Evolutionary conservation across 2,329 filamentous ascomycete species (phyloP).

Genomic region (Penicillium palitans): DNA sequence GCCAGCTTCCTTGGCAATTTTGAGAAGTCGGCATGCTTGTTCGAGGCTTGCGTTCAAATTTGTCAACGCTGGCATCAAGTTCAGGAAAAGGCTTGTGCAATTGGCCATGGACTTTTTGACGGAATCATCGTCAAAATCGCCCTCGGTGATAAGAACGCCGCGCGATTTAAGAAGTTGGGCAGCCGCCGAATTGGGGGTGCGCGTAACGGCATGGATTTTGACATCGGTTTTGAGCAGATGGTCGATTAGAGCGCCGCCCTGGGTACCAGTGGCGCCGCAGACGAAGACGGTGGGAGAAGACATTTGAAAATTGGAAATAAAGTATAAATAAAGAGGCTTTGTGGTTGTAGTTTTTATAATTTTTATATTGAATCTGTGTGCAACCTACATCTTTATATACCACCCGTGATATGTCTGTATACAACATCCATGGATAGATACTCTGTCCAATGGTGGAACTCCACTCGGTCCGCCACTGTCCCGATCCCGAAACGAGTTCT

Average conservation of each 20-base stretch:
- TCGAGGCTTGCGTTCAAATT: slow-evolving; percentile 22
- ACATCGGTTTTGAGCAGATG: slow-evolving; percentile 30
- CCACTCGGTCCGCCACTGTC: not conserved
- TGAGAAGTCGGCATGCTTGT: slow-evolving; percentile 30
- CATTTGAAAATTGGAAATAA: slow-evolving; percentile 11
- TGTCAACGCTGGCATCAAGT: slow-evolving; percentile 20
- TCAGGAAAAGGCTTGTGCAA: slow-evolving; percentile 34
- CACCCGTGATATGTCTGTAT: not conserved
- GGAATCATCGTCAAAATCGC: slow-evolving; percentile 31
- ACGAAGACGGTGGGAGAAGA: slow-evolving; percentile 26
- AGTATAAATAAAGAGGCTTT: not conserved
- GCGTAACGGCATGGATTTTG: slow-evolving; percentile 35
- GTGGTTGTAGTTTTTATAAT: not conserved
- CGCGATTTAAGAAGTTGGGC: slow-evolving; percentile 28
- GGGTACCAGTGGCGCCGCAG: slow-evolving; percentile 35
- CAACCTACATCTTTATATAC: not conserved
- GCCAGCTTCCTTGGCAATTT: slow-evolving; percentile 30
- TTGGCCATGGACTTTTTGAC: slow-evolving; percentile 30
- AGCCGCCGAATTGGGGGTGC: slow-evolving; percentile 25
- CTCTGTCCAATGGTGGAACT: not conserved
- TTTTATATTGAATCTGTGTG: not conserved
- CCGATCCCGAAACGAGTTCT: not conserved
- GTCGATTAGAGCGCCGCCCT: slow-evolving; percentile 31
- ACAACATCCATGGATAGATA: too few species aligned
- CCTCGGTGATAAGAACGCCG: slow-evolving; percentile 34